Base-by-base conservation (phyloP, 768 basidiomycete genomes). In the Amanita subjunquillea region DNA sequence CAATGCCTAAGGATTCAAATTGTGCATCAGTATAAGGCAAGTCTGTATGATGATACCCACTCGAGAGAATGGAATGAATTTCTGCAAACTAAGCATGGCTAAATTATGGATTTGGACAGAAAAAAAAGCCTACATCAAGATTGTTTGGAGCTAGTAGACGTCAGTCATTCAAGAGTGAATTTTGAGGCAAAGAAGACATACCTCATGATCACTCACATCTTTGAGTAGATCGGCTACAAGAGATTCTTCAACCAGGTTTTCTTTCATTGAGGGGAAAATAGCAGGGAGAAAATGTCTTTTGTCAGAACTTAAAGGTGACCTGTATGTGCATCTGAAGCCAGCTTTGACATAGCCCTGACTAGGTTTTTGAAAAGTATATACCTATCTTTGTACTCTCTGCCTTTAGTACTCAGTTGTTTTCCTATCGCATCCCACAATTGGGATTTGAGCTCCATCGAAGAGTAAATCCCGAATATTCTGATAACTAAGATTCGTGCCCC, bases 341-440 rank as follows among this genome's bases (percentile, higher is more conserved):
- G 13, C 15, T 41, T 50, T 43, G 34, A 27, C 48, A 7, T 58
- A 51, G 27, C 23, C 12, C 27, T 20, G 7, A 23, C 32, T 25
- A 5, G 15, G 29, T 8, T 40, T 8, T 37, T 34, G 20, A 17
- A 32, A 17, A 22, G 8, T 6, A 27, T 29, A 1, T 48, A 79
- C 82, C 82, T 72, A 20, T 65, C 64, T 27, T 67, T 67, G 53
- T 87, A 87, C 54, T 79, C 77, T 51, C 68, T 71, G 12, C 76
- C 68, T 43, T 69, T 74, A 58, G 53, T 65, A 12, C 56, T 61
- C n/a, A 74, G 58, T 39, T 72, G 70, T 27, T 59, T 59, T 2
- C 67, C 66, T 34, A 74, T 56, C 1, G 70, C 67, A 51, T 70
- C 61, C 72, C 72, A 73, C 22, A 70, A 58, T 23, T 67, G 60